Conservation (phyloP, 2,329 filamentous ascomycete species). For the Nemania sp. region DNA sequence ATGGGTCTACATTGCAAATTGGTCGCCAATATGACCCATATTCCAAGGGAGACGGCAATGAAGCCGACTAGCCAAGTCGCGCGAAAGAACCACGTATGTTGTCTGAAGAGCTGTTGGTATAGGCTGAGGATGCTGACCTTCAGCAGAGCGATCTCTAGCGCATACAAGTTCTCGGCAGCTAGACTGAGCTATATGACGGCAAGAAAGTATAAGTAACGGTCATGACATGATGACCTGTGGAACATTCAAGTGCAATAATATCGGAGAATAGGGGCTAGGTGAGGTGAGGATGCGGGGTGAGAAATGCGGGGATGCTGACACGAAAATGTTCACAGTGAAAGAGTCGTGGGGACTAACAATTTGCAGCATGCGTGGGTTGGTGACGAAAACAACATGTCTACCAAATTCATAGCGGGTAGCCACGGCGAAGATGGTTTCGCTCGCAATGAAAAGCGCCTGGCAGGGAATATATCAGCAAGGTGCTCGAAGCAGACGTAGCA, state of each 20-base stretch:
- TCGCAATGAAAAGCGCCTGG: no score
- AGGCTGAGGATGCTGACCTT: slow-evolving; percentile 11
- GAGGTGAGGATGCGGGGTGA: no score
- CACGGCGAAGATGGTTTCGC: background rate
- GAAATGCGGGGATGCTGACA: no score
- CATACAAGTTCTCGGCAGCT: slow-evolving; percentile 1
- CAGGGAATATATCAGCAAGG: no score
- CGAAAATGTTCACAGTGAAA: no score
- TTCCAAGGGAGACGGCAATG: background rate
- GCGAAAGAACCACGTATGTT: background rate
- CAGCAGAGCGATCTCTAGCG: background rate
- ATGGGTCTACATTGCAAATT: slow-evolving; percentile 29
- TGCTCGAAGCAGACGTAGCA: no score
- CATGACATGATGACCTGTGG: no score
- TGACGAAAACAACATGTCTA: slow-evolving; percentile 7
- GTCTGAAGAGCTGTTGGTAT: background rate
- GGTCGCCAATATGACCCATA: slow-evolving; percentile 5
- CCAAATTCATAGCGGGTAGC: background rate
- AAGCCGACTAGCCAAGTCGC: background rate
- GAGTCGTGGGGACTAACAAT: no score
- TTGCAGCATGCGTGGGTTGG: background rate
- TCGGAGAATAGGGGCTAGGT: no score
- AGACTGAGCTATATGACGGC: background rate
- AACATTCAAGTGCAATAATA: no score
- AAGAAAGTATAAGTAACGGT: no score